Evolutionary conservation across 2,329 filamentous ascomycete species (phyloP).

Genomic region (Penicillium freii): DNA sequence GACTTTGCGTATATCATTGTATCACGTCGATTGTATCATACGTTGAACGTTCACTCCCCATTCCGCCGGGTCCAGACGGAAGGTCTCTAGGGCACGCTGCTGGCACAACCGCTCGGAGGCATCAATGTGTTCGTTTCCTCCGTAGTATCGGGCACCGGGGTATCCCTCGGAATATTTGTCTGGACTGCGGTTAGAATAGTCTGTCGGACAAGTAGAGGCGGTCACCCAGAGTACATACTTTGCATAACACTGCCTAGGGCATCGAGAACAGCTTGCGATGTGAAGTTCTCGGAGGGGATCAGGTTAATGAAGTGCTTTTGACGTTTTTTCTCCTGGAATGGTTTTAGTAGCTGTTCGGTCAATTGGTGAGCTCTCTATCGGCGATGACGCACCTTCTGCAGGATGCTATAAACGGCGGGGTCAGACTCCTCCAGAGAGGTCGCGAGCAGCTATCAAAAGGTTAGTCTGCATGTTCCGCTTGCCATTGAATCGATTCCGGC

Average conservation of each 20-base stretch:
- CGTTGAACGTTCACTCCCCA: constrained; percentile 97
- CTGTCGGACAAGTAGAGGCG: background rate
- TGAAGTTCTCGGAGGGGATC: constrained; percentile 94
- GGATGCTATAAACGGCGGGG: constrained; percentile 80
- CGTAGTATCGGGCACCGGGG: constrained; percentile 92
- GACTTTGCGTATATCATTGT: constrained; percentile 8
- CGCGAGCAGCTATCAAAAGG: constrained; percentile 65
- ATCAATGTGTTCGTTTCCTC: constrained; percentile 95
- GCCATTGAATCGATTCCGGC: background rate
- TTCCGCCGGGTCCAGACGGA: constrained; percentile 75
- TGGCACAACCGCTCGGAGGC: constrained; percentile 86
- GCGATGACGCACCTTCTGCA: constrained; percentile 69
- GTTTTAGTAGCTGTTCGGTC: constrained; percentile 16
- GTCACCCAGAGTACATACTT: constrained; percentile 56
- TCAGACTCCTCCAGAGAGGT: constrained; percentile 79
- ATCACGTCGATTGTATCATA: constrained; percentile 42
- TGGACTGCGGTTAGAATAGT: constrained; percentile 41
- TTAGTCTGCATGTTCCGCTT: constrained; percentile 10
- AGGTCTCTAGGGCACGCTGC: constrained; percentile 82
- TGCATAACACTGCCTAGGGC: constrained; percentile 93
- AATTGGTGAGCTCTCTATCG: constrained; percentile 7
- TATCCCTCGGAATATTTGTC: constrained; percentile 99
- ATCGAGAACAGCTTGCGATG: constrained; percentile 87
- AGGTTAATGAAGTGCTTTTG: constrained; percentile 99
- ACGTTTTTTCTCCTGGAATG: constrained; percentile 77